Percentiles rank a stretch among this genome's conserved stretches.
phyloP scores from a whole-genome alignment of 768 basidiomycete species.

The Cyclocybe cylindracea region DNA sequence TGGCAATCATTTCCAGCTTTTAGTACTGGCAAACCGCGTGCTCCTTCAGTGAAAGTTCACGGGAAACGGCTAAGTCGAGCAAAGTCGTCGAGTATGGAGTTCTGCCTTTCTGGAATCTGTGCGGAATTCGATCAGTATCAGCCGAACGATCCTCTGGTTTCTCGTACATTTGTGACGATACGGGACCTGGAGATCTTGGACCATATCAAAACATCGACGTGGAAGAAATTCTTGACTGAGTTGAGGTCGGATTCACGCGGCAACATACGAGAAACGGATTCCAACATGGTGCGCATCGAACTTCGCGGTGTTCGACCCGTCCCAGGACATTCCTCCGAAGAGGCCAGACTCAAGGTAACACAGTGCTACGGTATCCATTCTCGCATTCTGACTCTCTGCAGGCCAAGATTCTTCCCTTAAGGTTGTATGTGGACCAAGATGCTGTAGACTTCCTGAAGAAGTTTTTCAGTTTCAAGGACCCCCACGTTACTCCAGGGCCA shows the following conservation, averaged over 20 bases:
- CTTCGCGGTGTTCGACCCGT: slow-evolving; percentile 75
- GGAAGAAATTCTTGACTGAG: slow-evolving; percentile 94
- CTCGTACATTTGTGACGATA: slow-evolving; percentile 67
- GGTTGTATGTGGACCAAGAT: slow-evolving; percentile 97
- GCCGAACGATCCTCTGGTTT: slow-evolving; percentile 56
- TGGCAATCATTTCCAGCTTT: slow-evolving; percentile 84
- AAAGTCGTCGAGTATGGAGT: slow-evolving; percentile 80
- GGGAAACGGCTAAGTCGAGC: slow-evolving; percentile 71
- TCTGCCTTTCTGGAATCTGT: slow-evolving; percentile 64
- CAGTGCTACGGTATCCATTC: slow-evolving; percentile 24
- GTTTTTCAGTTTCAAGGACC: slow-evolving; percentile 87
- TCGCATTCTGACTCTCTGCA: slow-evolving; percentile 27
- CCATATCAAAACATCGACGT: slow-evolving; percentile 97
- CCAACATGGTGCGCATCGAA: slow-evolving; percentile 92
- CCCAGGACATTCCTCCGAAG: slow-evolving; percentile 65
- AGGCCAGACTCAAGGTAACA: slow-evolving; percentile 71
- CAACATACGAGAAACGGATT: slow-evolving; percentile 87
- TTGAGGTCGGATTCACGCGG: slow-evolving; percentile 84
- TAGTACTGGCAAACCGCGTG: slow-evolving; percentile 41
- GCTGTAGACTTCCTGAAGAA: slow-evolving; percentile 97
- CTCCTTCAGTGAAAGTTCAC: slow-evolving; percentile 43
- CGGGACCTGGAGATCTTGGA: slow-evolving; percentile 87
- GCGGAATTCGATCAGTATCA: slow-evolving; percentile 70
- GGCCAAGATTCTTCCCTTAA: slow-evolving; percentile 88
- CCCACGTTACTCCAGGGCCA: slow-evolving; percentile 38